Conservation (phyloP, 75 land plant species). For the Isoetes taiwanensis region DNA sequence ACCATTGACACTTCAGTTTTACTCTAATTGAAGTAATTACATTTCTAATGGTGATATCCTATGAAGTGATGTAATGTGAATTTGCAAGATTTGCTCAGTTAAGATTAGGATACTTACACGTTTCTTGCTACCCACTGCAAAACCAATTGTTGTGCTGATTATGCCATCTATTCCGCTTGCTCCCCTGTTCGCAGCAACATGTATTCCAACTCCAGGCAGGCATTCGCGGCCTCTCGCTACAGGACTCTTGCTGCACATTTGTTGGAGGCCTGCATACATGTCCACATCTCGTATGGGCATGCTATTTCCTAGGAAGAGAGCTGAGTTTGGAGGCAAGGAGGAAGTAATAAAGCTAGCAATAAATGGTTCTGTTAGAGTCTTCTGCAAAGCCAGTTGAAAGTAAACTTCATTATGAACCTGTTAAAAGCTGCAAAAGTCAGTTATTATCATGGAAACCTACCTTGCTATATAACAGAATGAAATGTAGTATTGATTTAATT, state of each 20-base stretch:
- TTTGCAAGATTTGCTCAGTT: no score
- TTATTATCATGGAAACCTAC: no score
- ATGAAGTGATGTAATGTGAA: no score
- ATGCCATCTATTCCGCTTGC: conserved; percentile 99
- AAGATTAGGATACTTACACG: conserved; percentile 33
- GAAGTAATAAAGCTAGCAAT: conserved; percentile 44
- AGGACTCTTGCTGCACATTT: neutral
- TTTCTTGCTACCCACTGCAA: conserved; percentile 67
- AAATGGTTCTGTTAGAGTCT: conserved; percentile 61
- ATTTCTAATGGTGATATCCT: no score
- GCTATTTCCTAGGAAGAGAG: conserved; percentile 85
- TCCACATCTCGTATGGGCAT: conserved; percentile 84
- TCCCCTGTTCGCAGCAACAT: conserved; percentile 72
- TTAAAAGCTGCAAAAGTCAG: no score
- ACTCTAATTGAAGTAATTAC: no score
- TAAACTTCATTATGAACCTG: conserved; percentile 64
- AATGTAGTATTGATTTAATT: no score
- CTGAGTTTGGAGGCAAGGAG: conserved; percentile 30
- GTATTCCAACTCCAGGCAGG: conserved; percentile 21
- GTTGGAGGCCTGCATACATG: conserved; percentile 68
- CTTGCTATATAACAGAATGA: no score
- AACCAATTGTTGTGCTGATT: conserved; percentile 88
- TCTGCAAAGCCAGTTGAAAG: conserved; percentile 41
- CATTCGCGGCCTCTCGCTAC: neutral
- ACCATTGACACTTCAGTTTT: no score